phyloP scores from a whole-genome alignment of 2,329 filamentous ascomycete genomes.

The Colletotrichum euphorbiae region DNA sequence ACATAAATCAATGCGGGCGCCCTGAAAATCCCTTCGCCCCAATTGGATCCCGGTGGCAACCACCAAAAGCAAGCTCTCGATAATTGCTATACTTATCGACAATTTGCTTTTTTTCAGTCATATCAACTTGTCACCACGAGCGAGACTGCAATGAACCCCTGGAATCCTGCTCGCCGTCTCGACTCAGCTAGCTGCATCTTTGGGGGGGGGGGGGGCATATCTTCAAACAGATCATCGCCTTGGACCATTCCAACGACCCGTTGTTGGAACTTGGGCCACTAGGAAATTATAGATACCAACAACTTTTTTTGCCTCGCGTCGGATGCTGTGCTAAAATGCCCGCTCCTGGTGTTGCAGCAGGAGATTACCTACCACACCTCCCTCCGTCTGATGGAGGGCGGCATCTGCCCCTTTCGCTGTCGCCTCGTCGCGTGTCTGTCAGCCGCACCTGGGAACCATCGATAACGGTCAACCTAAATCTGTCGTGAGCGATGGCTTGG shows the following conservation, averaged over 20 bases:
- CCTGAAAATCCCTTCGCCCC: too few species aligned
- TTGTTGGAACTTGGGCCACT: not conserved
- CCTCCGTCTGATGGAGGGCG: not conserved
- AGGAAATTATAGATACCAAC: slow-evolving; percentile 2
- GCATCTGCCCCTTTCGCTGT: not conserved
- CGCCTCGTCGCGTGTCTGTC: not conserved
- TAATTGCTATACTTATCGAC: not conserved
- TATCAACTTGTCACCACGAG: not conserved
- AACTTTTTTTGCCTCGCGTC: not conserved
- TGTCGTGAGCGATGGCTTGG: not conserved
- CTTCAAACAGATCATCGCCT: not conserved
- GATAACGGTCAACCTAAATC: not conserved
- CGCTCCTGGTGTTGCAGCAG: not conserved
- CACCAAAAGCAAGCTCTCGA: not conserved
- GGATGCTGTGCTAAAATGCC: not conserved
- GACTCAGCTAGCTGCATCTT: not conserved
- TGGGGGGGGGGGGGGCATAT: too few species aligned
- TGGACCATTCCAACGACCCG: slow-evolving; percentile 1
- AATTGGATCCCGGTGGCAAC: not conserved
- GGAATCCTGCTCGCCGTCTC: not conserved
- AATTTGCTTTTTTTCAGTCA: not conserved
- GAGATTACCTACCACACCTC: slow-evolving; percentile 26
- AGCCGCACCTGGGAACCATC: not conserved
- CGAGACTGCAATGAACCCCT: slow-evolving; percentile 7
- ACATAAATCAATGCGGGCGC: too few species aligned